Conservation (phyloP, 805 yeast species). For the Monosporozyma solicola region DNA sequence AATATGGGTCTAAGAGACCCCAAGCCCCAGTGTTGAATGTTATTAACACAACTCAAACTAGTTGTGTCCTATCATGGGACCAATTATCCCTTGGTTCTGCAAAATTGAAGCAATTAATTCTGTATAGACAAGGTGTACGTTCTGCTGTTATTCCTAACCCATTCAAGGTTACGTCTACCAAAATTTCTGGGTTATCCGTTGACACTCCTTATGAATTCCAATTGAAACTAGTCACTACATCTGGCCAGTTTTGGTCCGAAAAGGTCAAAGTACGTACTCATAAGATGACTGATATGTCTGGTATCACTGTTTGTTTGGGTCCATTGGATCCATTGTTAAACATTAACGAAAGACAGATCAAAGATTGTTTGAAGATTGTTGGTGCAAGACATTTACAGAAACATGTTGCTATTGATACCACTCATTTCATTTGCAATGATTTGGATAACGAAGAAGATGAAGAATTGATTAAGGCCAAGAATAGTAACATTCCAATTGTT, state of each 20-base stretch:
- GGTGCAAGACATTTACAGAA: conserved; percentile 76
- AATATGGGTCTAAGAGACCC: conserved; percentile 71
- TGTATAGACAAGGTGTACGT: conserved; percentile 54
- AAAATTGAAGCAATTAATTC: conserved; percentile 59
- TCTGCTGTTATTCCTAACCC: conserved; percentile 84
- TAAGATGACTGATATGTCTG: conserved; percentile 91
- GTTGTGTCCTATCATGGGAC: conserved; percentile 94
- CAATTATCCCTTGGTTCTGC: conserved; percentile 76
- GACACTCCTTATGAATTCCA: conserved; percentile 76
- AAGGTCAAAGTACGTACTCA: conserved; percentile 68
- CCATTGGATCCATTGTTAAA: conserved; percentile 51
- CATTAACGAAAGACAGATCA: conserved; percentile 47
- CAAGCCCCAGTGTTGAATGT: conserved; percentile 56
- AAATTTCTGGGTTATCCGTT: conserved; percentile 83
- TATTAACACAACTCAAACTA: conserved; percentile 83
- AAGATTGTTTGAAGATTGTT: conserved; percentile 51
- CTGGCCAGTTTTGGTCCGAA: conserved; percentile 75
- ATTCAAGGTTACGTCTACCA: conserved; percentile 64
- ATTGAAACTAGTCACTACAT: conserved; percentile 74
- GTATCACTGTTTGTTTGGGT: conserved; percentile 87
- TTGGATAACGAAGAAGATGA: conserved; percentile 23
- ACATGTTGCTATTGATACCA: conserved; percentile 78
- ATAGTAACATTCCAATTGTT: conserved; percentile 83
- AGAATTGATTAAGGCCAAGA: conserved; percentile 71
- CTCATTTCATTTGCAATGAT: conserved; percentile 66